A percentile compares a stretch with the other conserved stretches of the same genome.
Evolutionary conservation across 495 filamentous ascomycete genomes (phyloP).

Genomic region (Tetracladium marchalianum): DNA sequence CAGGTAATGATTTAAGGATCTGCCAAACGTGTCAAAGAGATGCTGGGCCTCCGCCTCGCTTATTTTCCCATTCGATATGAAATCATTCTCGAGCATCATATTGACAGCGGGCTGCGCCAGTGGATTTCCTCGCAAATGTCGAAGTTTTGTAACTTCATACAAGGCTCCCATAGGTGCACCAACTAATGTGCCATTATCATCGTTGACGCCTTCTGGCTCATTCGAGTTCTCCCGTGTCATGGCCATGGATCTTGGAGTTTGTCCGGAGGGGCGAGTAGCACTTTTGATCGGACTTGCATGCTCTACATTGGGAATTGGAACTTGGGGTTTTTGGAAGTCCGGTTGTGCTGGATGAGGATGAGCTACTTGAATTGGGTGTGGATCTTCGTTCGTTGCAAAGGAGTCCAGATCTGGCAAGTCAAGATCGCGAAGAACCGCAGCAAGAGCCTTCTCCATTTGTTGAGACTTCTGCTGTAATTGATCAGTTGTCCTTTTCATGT

Average conservation of each 20-base stretch:
- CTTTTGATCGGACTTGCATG: too few species aligned
- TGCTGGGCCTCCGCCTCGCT: slow-evolving; percentile 21
- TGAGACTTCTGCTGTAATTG: slow-evolving; percentile 2
- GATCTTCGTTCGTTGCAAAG: background rate
- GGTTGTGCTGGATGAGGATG: background rate
- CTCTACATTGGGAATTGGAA: too few species aligned
- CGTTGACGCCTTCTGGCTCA: slow-evolving; percentile 32
- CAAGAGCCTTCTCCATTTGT: slow-evolving; percentile 7
- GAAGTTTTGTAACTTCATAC: slow-evolving; percentile 50
- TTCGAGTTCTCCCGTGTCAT: slow-evolving; percentile 43
- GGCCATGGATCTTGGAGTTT: slow-evolving; percentile 9
- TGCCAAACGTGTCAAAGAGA: slow-evolving; percentile 23
- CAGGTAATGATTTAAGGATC: slow-evolving; percentile 31
- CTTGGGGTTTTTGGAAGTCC: background rate
- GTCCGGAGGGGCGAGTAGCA: too few species aligned
- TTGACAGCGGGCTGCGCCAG: background rate
- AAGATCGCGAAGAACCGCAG: slow-evolving; percentile 6
- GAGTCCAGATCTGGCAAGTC: slow-evolving; percentile 10
- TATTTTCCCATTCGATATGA: slow-evolving; percentile 20
- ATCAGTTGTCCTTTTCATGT: background rate
- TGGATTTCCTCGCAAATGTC: slow-evolving; percentile 32
- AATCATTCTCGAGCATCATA: slow-evolving; percentile 22
- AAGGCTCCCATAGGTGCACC: slow-evolving; percentile 49
- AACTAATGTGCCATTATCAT: slow-evolving; percentile 34
- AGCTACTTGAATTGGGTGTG: background rate